Evolutionary conservation across 805 yeast genomes (phyloP).

Genomic region (Candida loeiensis): DNA sequence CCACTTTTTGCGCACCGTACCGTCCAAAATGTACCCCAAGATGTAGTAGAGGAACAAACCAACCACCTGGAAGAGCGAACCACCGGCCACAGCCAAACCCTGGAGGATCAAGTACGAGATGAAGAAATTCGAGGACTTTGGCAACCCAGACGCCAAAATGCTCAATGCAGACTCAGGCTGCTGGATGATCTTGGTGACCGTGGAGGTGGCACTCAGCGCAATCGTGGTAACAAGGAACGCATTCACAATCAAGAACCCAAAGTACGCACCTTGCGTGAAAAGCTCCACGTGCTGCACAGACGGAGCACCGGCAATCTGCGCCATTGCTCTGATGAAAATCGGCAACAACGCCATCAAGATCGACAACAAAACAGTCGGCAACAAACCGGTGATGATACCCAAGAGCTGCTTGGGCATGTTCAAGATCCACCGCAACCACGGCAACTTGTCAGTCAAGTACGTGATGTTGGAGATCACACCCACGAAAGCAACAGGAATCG

Average conservation of each 20-base stretch:
- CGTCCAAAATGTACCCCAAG: constrained; percentile 54
- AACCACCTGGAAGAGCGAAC: constrained; percentile 66
- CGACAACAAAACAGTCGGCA: constrained; percentile 80
- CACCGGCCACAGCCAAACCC: constrained; percentile 78
- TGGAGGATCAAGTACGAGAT: constrained; percentile 76
- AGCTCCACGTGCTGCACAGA: constrained; percentile 70
- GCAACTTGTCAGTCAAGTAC: constrained; percentile 65
- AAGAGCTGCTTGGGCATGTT: constrained; percentile 65
- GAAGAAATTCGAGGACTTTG: constrained; percentile 89
- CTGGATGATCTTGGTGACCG: constrained; percentile 63
- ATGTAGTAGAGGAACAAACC: constrained; percentile 57
- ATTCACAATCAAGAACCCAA: constrained; percentile 86
- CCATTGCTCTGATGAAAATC: constrained; percentile 73
- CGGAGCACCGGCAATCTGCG: constrained; percentile 67
- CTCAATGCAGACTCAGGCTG: constrained; percentile 72
- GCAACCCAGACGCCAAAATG: constrained; percentile 71
- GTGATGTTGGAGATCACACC: constrained; percentile 89
- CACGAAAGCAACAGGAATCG: constrained; percentile 93
- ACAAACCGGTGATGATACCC: constrained; percentile 84
- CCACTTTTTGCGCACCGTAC: constrained; percentile 66
- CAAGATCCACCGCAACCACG: constrained; percentile 70
- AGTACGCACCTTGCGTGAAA: constrained; percentile 86
- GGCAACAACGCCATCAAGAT: constrained; percentile 86
- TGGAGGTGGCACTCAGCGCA: constrained; percentile 79
- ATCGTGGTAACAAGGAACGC: constrained; percentile 81